Evolutionary conservation across 2,329 filamentous ascomycete species (phyloP).

Genomic region (Aspergillus chevalieri): DNA sequence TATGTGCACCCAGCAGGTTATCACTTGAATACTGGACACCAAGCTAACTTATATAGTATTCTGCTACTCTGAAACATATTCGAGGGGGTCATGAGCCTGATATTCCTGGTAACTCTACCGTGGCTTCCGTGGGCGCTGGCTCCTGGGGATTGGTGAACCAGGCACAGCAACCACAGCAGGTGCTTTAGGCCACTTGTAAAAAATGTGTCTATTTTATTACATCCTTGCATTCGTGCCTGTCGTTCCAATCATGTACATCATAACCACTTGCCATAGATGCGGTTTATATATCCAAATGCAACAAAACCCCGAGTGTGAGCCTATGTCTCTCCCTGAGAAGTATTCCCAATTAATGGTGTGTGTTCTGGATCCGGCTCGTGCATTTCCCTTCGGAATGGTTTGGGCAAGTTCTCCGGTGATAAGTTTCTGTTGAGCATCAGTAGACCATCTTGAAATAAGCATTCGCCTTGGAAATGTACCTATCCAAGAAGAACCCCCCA

Average conservation of each 20-base stretch:
- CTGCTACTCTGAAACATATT: conserved; percentile 13
- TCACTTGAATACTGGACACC: not conserved
- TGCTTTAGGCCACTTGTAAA: not conserved
- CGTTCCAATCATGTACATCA: not conserved
- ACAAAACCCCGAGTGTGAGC: not conserved
- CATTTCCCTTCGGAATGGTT: not conserved
- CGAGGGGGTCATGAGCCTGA: not conserved
- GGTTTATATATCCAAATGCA: not conserved
- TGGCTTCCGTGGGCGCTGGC: not conserved
- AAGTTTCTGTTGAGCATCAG: not conserved
- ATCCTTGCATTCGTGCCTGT: not conserved
- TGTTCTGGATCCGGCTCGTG: conserved; percentile 3
- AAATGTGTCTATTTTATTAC: not conserved
- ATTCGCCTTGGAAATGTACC: conserved; percentile 4
- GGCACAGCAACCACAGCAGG: not conserved
- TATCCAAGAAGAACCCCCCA: conserved; percentile 16
- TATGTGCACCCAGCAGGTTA: conserved; percentile 12
- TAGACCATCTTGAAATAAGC: not conserved
- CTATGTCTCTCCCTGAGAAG: not conserved
- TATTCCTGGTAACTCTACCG: not conserved
- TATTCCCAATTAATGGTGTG: not conserved
- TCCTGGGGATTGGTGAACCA: not conserved
- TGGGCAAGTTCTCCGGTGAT: conserved; percentile 1
- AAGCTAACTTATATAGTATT: conserved; percentile 24
- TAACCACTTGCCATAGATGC: not conserved